These are phyloP conservation scores for Venturia aucupariae DNA, from an alignment of 2,329 filamentous ascomycete species.

Conservation along the genomic window DNA sequence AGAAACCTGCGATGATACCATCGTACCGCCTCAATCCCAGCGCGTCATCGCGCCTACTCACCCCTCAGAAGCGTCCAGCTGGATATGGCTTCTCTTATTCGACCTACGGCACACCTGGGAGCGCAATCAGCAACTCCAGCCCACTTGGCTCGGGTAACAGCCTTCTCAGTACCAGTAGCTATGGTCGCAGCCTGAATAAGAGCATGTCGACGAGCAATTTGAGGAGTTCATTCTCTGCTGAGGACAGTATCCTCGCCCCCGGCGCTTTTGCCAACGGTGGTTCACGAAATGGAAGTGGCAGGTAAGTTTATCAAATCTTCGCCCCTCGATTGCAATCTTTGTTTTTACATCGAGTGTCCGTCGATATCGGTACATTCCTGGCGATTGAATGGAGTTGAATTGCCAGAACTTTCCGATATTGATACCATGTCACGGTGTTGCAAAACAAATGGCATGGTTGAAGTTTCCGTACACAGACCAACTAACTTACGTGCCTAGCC, in stretches of 20 bases:
- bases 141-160: conserved; percentile 59
- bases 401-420: too few relatives aligned
- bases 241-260: conserved; percentile 78
- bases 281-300: conserved; percentile 51
- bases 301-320: conserved; percentile 10
- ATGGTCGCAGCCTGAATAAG: conserved; percentile 67
- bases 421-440: too few relatives aligned
- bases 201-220: conserved; percentile 84
- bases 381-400: too few relatives aligned
- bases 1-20: conserved; percentile 70
- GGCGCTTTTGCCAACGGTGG: conserved; percentile 65
- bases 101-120: conserved; percentile 74
- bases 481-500: conserved; percentile 32
- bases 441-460: too few relatives aligned
- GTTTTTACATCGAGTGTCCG: too few relatives aligned
- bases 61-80: conserved; percentile 62
- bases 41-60: conserved; percentile 69
- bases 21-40: conserved; percentile 80
- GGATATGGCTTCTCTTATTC: conserved; percentile 92
- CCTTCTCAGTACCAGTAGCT: conserved; percentile 52
- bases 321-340: too few relatives aligned
- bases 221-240: conserved; percentile 68
- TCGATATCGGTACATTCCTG: too few relatives aligned
- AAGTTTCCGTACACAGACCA: too few relatives aligned
- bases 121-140: conserved; percentile 44